Evolutionary conservation across 2,329 filamentous ascomycete species (phyloP).

Genomic region (Venturia nashicola): DNA sequence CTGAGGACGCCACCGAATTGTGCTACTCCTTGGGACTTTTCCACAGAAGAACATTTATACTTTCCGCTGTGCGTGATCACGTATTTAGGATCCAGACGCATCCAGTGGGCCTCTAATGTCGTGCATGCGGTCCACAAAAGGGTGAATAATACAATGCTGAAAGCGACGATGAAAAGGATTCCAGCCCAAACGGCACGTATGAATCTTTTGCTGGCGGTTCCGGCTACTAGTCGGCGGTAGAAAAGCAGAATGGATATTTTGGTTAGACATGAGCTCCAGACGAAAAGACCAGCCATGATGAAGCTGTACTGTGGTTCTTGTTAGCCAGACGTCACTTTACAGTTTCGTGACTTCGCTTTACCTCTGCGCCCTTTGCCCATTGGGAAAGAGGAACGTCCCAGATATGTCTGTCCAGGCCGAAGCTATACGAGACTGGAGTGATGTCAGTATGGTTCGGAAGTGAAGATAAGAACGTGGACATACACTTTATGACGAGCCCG

Average conservation of each 20-base stretch:
- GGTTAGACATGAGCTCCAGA: conserved; percentile 19
- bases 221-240: conserved; percentile 23
- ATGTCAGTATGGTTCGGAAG: background rate
- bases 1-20: conserved; percentile 13
- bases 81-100: conserved; percentile 16
- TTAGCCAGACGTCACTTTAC: background rate
- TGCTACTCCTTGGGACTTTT: background rate
- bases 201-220: conserved; percentile 16
- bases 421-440: conserved; percentile 14
- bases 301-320: conserved; percentile 16
- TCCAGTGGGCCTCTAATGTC: conserved; percentile 23
- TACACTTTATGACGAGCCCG: background rate
- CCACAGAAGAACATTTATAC: conserved; percentile 14
- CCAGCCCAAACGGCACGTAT: conserved; percentile 18
- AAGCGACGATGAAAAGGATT: conserved; percentile 12
- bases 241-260: conserved; percentile 27
- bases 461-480: background rate
- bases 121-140: conserved; percentile 19
- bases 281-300: conserved; percentile 21
- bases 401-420: conserved; percentile 22
- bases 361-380: conserved; percentile 12
- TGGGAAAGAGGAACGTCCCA: conserved; percentile 20
- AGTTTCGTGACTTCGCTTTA: conserved; percentile 2
- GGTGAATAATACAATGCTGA: conserved; percentile 18
- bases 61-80: conserved; percentile 13